A percentile compares a stretch with the other conserved stretches of the same genome.
phyloP scores from a whole-genome alignment of 2,329 filamentous ascomycete genomes.

The Penicillium sp. region DNA sequence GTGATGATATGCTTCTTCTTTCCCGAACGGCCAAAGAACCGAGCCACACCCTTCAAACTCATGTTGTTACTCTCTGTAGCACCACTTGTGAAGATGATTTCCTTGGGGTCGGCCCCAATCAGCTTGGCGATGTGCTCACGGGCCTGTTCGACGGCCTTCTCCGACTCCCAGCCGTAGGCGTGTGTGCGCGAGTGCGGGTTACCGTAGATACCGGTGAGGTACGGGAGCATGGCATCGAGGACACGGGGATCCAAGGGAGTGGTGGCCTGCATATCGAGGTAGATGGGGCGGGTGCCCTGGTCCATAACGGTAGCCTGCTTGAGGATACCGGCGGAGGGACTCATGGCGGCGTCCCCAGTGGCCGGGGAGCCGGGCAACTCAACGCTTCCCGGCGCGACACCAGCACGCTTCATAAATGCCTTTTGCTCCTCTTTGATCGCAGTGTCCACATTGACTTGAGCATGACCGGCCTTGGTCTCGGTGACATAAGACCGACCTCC shows the following conservation, averaged over 20 bases:
- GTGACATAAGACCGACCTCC: slow-evolving; percentile 68
- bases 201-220: slow-evolving; percentile 85
- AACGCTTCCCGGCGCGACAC: slow-evolving; percentile 51
- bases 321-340: slow-evolving; percentile 74
- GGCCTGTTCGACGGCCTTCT: slow-evolving; percentile 85
- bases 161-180: slow-evolving; percentile 97
- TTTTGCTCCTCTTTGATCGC: slow-evolving; percentile 83
- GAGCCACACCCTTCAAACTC: slow-evolving; percentile 96
- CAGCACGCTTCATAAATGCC: slow-evolving; percentile 61
- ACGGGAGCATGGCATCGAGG: slow-evolving; percentile 93
- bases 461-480: slow-evolving; percentile 63
- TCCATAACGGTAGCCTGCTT: slow-evolving; percentile 92
- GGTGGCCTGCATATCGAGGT: slow-evolving; percentile 96
- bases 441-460: slow-evolving; percentile 74
- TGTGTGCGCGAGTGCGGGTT: slow-evolving; percentile 97
- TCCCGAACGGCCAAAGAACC: slow-evolving; percentile 85
- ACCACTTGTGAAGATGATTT: slow-evolving; percentile 97
- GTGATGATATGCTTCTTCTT: slow-evolving; percentile 99
- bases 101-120: slow-evolving; percentile 91
- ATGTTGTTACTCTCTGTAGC: slow-evolving; percentile 99
- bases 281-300: slow-evolving; percentile 87
- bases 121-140: slow-evolving; percentile 75
- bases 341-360: slow-evolving; percentile 64
- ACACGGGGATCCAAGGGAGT: slow-evolving; percentile 93
- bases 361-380: slow-evolving; percentile 56